A percentile compares a stretch with the other conserved stretches of the same genome.
These are phyloP conservation scores for Guadua angustifolia DNA, from an alignment of 176 grass and related monocot genomes.

Conservation along the genomic window DNA sequence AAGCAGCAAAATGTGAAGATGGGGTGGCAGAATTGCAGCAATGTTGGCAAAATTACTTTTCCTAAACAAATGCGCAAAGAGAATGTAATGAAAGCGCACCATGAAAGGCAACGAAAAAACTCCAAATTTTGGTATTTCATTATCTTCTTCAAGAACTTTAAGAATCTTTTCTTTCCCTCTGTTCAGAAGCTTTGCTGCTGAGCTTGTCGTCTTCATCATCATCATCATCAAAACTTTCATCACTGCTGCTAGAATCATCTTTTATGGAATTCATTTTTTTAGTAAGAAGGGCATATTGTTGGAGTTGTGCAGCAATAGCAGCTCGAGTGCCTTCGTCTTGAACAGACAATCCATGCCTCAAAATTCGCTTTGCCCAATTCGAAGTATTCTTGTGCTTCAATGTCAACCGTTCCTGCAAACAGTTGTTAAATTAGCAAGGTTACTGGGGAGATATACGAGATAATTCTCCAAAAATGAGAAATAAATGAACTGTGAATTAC, in stretches of 20 bases:
- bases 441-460: neutral
- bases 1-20: conserved; percentile 34
- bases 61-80: conserved; percentile 27
- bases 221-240: conserved; percentile 64
- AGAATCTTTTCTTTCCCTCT: conserved; percentile 79
- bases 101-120: conserved; percentile 94
- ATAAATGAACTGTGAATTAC: conserved; percentile 38
- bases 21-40: neutral
- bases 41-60: conserved; percentile 13
- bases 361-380: conserved; percentile 82
- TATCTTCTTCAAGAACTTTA: conserved; percentile 63
- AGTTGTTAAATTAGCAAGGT: conserved; percentile 19
- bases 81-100: conserved; percentile 47
- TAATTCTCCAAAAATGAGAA: conserved; percentile 24
- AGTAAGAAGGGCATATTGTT: conserved; percentile 74
- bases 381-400: conserved; percentile 94
- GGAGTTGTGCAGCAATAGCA: conserved; percentile 81
- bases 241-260: conserved; percentile 67
- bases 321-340: conserved; percentile 93
- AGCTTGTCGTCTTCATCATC: conserved; percentile 60
- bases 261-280: conserved; percentile 92
- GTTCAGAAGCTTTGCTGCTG: conserved; percentile 60
- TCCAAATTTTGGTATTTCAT: conserved; percentile 66
- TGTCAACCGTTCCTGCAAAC: conserved; percentile 80
- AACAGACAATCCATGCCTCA: conserved; percentile 73